Evolutionary conservation across 257 asterid species (phyloP), one percentile per base, ranked within the genome.

Genomic region (Knoxia roxburghii): DNA sequence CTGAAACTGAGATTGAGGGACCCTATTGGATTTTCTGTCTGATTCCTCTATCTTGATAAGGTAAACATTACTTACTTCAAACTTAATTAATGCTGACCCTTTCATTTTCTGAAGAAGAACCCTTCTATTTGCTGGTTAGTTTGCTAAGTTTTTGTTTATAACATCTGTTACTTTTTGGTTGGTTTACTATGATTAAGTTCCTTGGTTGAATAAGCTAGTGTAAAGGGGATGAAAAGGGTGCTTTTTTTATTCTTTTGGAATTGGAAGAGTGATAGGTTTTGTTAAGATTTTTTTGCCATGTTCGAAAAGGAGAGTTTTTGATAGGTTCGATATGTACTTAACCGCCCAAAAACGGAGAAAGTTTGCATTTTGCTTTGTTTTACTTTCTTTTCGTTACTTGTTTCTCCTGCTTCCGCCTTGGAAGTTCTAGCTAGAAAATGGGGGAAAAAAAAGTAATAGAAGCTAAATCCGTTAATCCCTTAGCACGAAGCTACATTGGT

Each of bases 31-130:
- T 29, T 56, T 9, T 29, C 67, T 63, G 27, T 21, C 64, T 56
- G 51, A 63, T 43, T 56, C 69, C 40, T 18, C 54, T 12, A 27
- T 52, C 69, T 61, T 62, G 18, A 9, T 68, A 63, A 53, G 78
- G 78, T 65, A 65, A 33, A 57, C 1, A 15, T 1, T 33, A 32
- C 2, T 58, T 15, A 4, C n/a, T n/a, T n/a, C n/a, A n/a, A 32
- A 29, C 17, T 58, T 17, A n/a, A 37, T 6, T 60, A 60, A n/a
- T 60, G 43, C 8, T 35, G 10, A 17, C 27, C 29, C 21, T 33
- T 32, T 32, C 48, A 54, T 2, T 54, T 2, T 33, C 43, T 35
- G 49, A 60, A 35, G 5, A 60, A 35, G 5, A 60, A 59, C 4
- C 29, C 13, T 59, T 32, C 64, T 8, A 20, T 12, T n/a, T 59